Evolutionary conservation across 768 basidiomycete species (phyloP), one percentile per base, ranked within the genome.

Genomic region (Leccinum rimulosum): DNA sequence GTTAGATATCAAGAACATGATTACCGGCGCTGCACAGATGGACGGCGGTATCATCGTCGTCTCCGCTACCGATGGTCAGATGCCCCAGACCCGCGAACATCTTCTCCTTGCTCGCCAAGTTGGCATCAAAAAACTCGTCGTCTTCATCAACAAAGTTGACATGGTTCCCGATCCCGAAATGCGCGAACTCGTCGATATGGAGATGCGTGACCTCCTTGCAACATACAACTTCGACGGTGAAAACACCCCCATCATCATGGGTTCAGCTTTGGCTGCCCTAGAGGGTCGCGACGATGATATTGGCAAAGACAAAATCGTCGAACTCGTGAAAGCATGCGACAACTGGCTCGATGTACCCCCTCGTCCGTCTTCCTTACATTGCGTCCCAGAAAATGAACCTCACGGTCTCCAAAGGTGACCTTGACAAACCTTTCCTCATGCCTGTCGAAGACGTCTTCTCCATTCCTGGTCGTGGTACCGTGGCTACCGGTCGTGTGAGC

Each of bases 81-180:
- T 99, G 97, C 97, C 96, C 56, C 96, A 98, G 75, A 99, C 97
- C 52, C 88, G 95, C 68, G 97, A 99, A 80, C 97, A 99, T 77
- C 77, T 99, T 61, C 88, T 99, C 55, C 86, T 99, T 51, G 96
- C 96, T 66, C 92, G 94, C 70, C 97, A 99, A 79, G 95, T 98
- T 64, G 97, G 97, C 64, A 90, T 99, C 72, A 94, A 95, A 78
- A 91, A 88, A 75, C 85, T 99, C 38, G 94, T 98, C 59, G 97
- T 99, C 64, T 99, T 97, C 82, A 95, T 99, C 76, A 99, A 99
- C 89, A 99, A 99, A 78, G 88, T 99, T 61, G 97, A 99, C 78
- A 85, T 89, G 80, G 91, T 98, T 59, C 85, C 89, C 61, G 97
- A 99, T 82, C 86, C 89, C 6, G 97, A 99, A 82, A 98, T 99